Evolutionary conservation across 306 rosid genomes (phyloP), one percentile per base, ranked within the genome.

Genomic region (Medicago ruthenica): DNA sequence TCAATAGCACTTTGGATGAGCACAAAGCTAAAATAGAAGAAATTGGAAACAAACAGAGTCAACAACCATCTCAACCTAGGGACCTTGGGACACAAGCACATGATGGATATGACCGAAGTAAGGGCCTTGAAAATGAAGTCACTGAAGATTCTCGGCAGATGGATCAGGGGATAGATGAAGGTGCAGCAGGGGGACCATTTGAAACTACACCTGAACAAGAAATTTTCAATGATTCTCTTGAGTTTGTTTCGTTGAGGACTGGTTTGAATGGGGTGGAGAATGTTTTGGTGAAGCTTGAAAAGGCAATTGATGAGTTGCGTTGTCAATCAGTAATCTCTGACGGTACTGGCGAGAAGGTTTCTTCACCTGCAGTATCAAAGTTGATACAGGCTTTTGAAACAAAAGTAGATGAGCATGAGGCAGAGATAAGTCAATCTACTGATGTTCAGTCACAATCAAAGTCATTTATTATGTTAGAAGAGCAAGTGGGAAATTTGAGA

Each of bases 311-410:
- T 78, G 81, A 36, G 83, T 71, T 86, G 77, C 85, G 71, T 59
- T 71, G 79, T 81, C 85, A 69, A 68, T 85, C 90, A 65, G 66
- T 73, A 47, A 84, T 86, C 37, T 77, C 74, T 79, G 70, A 81
- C 73, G 70, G 82, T 75, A 65, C 89, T 42, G 82, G 79, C 40
- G 87, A 83, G 63, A 86, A 87, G 70, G 62, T 76, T 77, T 62
- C 88, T 51, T 76, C 89, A 10, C 87, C 94, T 42, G 89, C 53
- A 37, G 90, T 89, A 48, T 92, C 96, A 24, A 96, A 89, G 75
- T 84, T 96, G 85, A 96, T 96, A 80, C 93, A 84, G 83, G 96
- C 99, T 65, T 96, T 90, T 47, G 98, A 96, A 86, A 73, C 41
- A 75, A 84, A 79, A 15, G 66, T 75, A 75, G 93, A 88, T 73